A percentile compares a stretch with the other conserved stretches of the same genome.
phyloP scores from a whole-genome alignment of 1,284 basidiomycete genomes.

The Leccinum fuscescens region DNA sequence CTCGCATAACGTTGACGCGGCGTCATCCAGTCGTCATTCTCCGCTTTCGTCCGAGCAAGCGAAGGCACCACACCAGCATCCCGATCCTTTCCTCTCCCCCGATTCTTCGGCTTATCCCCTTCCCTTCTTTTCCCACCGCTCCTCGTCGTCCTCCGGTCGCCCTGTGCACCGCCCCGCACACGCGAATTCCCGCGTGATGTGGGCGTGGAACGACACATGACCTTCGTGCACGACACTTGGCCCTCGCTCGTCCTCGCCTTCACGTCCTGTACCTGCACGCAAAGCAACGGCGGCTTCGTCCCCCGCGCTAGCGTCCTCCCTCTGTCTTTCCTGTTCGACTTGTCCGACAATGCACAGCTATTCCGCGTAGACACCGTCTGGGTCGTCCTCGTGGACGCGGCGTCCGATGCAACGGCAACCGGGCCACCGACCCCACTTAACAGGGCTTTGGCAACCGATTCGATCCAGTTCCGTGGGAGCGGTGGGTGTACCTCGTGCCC shows the following conservation, averaged over 20 bases:
- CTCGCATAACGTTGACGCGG: constrained; percentile 24
- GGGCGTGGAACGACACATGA: constrained; percentile 65
- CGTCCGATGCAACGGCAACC: constrained; percentile 25
- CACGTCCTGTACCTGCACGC: constrained; percentile 38
- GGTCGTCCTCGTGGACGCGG: constrained; percentile 23
- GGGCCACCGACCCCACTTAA: constrained; percentile 42
- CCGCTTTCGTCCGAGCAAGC: constrained; percentile 39
- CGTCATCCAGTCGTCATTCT: constrained; percentile 40
- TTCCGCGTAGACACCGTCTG: constrained; percentile 23
- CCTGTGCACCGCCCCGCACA: constrained; percentile 30
- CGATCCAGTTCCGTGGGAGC: not conserved
- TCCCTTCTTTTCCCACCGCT: constrained; percentile 13
- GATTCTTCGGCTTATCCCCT: constrained; percentile 3
- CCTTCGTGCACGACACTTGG: constrained; percentile 50
- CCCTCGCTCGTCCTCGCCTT: constrained; percentile 41
- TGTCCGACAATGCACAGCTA: constrained; percentile 39
- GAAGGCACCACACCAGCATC: constrained; percentile 37
- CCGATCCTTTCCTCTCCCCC: constrained; percentile 24
- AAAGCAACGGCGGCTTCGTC: constrained; percentile 40
- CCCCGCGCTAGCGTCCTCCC: constrained; percentile 11
- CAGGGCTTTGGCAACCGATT: constrained; percentile 56
- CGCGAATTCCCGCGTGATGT: constrained; percentile 44
- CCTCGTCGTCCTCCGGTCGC: constrained; percentile 8
- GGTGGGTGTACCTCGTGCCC: constrained; percentile 1
- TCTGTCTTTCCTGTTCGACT: constrained; percentile 34